Evolutionary conservation across 2,329 filamentous ascomycete species (phyloP), one percentile per base, ranked within the genome.

Genomic region (Fusarium vanettenii): DNA sequence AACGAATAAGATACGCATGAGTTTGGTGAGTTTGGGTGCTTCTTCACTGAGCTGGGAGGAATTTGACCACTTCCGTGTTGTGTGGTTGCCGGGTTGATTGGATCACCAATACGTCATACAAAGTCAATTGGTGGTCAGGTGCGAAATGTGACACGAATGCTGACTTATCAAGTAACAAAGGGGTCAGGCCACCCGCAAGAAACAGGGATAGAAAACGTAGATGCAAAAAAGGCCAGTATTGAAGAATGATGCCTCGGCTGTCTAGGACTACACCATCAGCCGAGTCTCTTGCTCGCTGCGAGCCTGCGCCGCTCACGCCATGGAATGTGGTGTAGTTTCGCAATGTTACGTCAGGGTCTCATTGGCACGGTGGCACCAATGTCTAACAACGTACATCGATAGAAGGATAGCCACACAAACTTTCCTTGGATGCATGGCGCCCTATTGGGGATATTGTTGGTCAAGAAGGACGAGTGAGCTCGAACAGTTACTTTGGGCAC

Each of bases 101-200:
- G 7, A 70, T 70, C 55, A 70, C 11, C 5, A 18, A 20, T 45
- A 57, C 66, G 67, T 71, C 67, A 70, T 70, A 16, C 18, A 50
- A 2, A 11, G 48, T 29, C 55, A 70, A 20, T 31, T 31, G 45
- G 20, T 25, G 37, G 37, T 41, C 37, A 41, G 37, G 18, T 41
- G 37, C 8, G 18, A 48, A 8, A 25, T 25, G 22, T 48, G 43
- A 48, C 6, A 27, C 43, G 27, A 16, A 48, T 48, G 43, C 43
- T 48, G 4, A 48, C 43, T 48, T 25, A 48, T 25, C 43, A 48
- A 25, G 22, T 16, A 5, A 48, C 43, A 48, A 27, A 48, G 43
- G 7, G 11, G 27, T 25, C 7, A 48, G 22, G 43, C 9, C 22
- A 48, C 43, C 43, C 13, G 14, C 43, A 10, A 22, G 11, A 11